Evolutionary conservation across 176 grass and related monocot species (phyloP).

Genomic region (Cenchrus purpureus): DNA sequence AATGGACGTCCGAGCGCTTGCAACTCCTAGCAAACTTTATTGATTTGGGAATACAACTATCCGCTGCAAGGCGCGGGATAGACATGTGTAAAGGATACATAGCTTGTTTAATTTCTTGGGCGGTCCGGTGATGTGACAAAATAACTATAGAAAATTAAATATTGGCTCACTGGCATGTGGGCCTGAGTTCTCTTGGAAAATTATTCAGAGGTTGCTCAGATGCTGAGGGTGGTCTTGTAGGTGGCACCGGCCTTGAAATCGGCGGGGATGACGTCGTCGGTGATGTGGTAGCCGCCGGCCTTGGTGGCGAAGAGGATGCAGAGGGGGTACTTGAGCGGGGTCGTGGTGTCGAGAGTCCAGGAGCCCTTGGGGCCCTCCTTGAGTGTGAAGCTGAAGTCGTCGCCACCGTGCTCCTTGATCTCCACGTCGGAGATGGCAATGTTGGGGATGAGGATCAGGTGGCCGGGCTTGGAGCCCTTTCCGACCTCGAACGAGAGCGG

Average conservation of each 20-base stretch:
- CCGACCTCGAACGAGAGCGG: neutral
- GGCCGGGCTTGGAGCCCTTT: neutral
- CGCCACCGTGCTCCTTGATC: neutral
- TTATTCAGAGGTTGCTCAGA: no score
- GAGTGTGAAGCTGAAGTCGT: neutral
- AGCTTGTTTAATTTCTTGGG: no score
- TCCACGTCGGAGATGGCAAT: neutral
- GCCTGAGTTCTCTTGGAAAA: no score
- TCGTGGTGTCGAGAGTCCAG: neutral
- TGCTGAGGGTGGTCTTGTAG: no score
- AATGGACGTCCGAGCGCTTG: no score
- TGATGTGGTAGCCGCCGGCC: neutral
- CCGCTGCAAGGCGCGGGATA: no score
- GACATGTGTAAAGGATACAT: no score
- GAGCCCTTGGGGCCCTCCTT: neutral
- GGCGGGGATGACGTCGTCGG: neutral
- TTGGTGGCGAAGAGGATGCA: neutral
- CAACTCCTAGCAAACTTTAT: no score
- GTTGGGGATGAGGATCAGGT: neutral
- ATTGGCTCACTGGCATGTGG: no score
- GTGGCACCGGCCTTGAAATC: neutral
- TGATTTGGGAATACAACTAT: no score
- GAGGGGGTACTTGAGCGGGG: neutral
- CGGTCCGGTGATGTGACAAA: no score
- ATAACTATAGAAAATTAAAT: no score